A percentile compares a stretch with the other conserved stretches of the same genome.
Conservation (phyloP, 176 grass and related monocot species). For the Carex cristatella region DNA sequence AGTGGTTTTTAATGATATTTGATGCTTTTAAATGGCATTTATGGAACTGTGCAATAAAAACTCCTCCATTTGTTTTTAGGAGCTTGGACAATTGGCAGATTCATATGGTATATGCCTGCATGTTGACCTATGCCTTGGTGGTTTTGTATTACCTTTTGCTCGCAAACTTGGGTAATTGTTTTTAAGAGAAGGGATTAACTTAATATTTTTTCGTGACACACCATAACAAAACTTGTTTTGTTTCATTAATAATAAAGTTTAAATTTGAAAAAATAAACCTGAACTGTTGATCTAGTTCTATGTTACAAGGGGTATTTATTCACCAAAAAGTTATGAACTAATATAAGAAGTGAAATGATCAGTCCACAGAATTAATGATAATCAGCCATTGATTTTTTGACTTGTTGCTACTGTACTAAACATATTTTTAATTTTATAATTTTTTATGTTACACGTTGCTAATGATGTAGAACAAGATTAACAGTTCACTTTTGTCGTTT, state of each 20-base stretch:
- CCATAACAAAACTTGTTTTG: neutral
- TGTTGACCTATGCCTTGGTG: conserved; percentile 96
- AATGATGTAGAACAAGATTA: neutral
- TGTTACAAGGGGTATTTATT: neutral
- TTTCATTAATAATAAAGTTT: neutral
- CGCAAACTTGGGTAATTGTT: conserved; percentile 81
- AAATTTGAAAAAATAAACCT: neutral
- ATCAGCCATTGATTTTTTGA: neutral
- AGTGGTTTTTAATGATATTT: neutral
- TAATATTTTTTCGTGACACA: neutral
- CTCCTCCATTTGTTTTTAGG: conserved; percentile 32
- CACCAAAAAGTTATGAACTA: neutral
- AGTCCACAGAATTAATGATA: neutral
- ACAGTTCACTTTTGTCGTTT: neutral
- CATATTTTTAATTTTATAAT: neutral
- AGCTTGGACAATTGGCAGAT: conserved; percentile 88
- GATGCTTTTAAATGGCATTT: neutral
- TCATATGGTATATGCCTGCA: conserved; percentile 86
- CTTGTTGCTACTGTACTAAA: neutral
- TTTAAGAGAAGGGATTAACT: neutral
- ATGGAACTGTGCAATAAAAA: neutral
- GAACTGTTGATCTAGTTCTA: neutral
- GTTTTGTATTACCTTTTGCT: conserved; percentile 92
- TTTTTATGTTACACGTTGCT: neutral
- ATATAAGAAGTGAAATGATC: neutral